These are phyloP conservation scores for Pyronema omphalodes DNA, from an alignment of 495 filamentous ascomycete genomes.

Conservation along the genomic window DNA sequence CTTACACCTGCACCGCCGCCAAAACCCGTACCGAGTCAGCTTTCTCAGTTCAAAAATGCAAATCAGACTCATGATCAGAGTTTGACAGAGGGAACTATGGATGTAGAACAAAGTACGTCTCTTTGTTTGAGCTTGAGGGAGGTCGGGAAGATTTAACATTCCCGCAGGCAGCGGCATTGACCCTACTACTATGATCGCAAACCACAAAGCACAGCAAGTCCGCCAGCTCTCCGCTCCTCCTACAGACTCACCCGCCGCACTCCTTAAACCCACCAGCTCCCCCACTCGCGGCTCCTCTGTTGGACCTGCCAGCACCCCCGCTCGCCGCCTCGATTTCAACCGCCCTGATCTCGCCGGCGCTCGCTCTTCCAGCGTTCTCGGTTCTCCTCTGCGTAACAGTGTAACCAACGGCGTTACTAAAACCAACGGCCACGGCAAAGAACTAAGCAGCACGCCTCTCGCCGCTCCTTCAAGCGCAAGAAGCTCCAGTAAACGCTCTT, in stretches of 20 bases:
- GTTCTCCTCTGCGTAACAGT: background rate
- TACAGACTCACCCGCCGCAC: too few relatives aligned
- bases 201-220: background rate
- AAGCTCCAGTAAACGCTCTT: too few relatives aligned
- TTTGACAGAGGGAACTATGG: slow-evolving; percentile 27
- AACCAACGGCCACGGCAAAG: too few relatives aligned
- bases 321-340: slow-evolving; percentile 23
- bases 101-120: slow-evolving; percentile 27
- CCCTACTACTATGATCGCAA: background rate
- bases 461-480: too few relatives aligned
- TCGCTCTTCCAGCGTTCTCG: background rate
- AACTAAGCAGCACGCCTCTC: too few relatives aligned
- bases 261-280: slow-evolving; percentile 26
- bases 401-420: too few relatives aligned
- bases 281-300: slow-evolving; percentile 32
- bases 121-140: too few relatives aligned
- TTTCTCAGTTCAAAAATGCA: background rate
- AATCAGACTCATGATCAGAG: slow-evolving; percentile 19
- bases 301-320: slow-evolving; percentile 19
- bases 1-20: slow-evolving; percentile 25
- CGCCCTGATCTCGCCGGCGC: background rate
- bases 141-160: too few relatives aligned
- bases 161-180: background rate
- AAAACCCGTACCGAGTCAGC: slow-evolving; percentile 4
- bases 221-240: background rate